Conservation (phyloP, 352 stramenopile genomes). For the Pythium brachiatum region DNA sequence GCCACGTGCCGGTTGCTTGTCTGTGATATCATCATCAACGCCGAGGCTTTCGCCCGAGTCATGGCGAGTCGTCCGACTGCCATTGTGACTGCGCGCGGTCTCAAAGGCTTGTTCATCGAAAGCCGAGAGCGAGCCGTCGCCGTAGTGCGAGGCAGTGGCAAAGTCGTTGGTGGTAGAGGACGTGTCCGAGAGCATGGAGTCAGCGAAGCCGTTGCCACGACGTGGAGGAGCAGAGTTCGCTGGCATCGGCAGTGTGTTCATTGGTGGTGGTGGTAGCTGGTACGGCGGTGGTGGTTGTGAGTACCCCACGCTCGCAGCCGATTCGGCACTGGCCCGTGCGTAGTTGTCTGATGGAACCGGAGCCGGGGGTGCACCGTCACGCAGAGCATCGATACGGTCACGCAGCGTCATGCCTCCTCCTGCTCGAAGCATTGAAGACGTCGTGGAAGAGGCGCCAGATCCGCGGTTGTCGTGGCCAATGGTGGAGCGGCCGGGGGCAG, state of each 20-base stretch:
- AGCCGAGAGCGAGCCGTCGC: slow-evolving; percentile 14
- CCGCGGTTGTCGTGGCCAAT: not conserved
- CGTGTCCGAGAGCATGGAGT: slow-evolving; percentile 17
- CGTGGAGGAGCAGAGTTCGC: not conserved
- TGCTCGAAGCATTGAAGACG: slow-evolving; percentile 22
- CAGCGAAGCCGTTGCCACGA: slow-evolving; percentile 2
- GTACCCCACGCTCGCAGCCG: slow-evolving; percentile 9
- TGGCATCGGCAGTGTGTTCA: not conserved
- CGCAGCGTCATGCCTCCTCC: slow-evolving; percentile 36
- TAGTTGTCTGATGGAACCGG: slow-evolving; percentile 39
- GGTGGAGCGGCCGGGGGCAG: slow-evolving; percentile 14
- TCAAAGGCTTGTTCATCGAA: slow-evolving; percentile 41
- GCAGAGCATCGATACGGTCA: slow-evolving; percentile 58
- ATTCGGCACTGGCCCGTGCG: slow-evolving; percentile 43
- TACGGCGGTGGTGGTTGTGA: not conserved
- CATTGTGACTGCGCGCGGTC: slow-evolving; percentile 32
- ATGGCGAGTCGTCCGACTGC: not conserved
- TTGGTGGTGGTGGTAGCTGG: not conserved
- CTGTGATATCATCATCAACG: slow-evolving; percentile 37
- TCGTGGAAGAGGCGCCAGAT: slow-evolving; percentile 18
- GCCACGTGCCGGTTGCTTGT: slow-evolving; percentile 12
- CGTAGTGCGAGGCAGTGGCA: slow-evolving; percentile 5
- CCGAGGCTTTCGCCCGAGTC: slow-evolving; percentile 13
- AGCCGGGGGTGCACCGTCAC: slow-evolving; percentile 31
- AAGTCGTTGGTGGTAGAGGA: slow-evolving; percentile 19